Evolutionary conservation across 805 yeast genomes (phyloP).

Genomic region (Candida namnaoensis): DNA sequence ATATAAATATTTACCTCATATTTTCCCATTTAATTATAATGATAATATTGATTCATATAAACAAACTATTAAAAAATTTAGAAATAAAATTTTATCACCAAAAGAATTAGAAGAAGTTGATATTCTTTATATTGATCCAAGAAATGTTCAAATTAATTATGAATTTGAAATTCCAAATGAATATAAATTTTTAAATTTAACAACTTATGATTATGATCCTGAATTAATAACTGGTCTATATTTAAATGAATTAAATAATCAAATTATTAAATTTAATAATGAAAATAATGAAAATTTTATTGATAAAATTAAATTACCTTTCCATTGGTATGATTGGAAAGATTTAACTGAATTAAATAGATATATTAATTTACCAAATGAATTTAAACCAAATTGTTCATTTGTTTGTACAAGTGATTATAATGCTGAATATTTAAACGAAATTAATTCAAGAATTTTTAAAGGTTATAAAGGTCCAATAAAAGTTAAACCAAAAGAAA

Average conservation of each 20-base stretch:
- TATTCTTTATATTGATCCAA: not conserved
- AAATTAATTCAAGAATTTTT: not conserved
- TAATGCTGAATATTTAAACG: not conserved
- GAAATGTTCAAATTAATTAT: not conserved
- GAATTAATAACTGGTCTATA: conserved; percentile 44
- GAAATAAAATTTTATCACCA: not conserved
- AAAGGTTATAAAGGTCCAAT: not conserved
- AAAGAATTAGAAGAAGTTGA: too few species aligned
- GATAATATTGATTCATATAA: too few species aligned
- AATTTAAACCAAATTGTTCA: not conserved
- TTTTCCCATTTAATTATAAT: too few species aligned
- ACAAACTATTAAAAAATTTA: too few species aligned
- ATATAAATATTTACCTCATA: too few species aligned
- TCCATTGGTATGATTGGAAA: conserved; percentile 37
- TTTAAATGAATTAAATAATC: conserved; percentile 28
- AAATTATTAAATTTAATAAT: not conserved
- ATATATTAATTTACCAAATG: conserved; percentile 4
- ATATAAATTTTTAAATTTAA: too few species aligned
- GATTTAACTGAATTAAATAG: conserved; percentile 23
- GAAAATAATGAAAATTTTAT: too few species aligned
- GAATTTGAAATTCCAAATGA: not conserved
- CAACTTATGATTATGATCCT: conserved; percentile 45
- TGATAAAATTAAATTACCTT: conserved; percentile 16
- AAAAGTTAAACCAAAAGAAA: not conserved
- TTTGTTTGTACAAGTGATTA: not conserved